Conservation (phyloP, 1,139 yeast species). For the Blastobotrys apis region DNA sequence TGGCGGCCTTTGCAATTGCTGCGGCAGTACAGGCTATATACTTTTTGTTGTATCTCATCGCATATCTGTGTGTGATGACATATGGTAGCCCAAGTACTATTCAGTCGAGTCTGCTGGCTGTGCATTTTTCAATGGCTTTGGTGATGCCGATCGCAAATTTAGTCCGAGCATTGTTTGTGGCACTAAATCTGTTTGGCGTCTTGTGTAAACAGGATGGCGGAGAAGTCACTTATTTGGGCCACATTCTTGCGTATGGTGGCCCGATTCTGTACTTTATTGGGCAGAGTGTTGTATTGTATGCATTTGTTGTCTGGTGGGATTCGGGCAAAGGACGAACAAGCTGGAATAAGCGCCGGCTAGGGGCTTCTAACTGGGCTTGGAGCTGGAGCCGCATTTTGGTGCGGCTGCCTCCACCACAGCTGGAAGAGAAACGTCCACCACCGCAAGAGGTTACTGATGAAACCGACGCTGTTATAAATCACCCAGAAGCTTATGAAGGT, state of each 20-base stretch:
- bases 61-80: slow-evolving; percentile 31
- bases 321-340: slow-evolving; percentile 29
- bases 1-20: slow-evolving; percentile 38
- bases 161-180: slow-evolving; percentile 32
- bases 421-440: neutral
- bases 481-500: slow-evolving; percentile 19
- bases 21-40: slow-evolving; percentile 35
- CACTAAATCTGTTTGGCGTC: slow-evolving; percentile 36
- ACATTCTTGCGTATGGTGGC: slow-evolving; percentile 36
- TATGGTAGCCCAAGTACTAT: slow-evolving; percentile 31
- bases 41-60: slow-evolving; percentile 34
- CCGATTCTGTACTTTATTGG: slow-evolving; percentile 34
- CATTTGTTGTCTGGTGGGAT: slow-evolving; percentile 35
- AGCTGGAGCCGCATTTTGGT: slow-evolving; percentile 3
- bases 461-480: slow-evolving; percentile 17
- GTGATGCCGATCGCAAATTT: slow-evolving; percentile 33
- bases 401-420: neutral
- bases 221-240: slow-evolving; percentile 29
- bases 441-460: slow-evolving; percentile 21
- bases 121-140: slow-evolving; percentile 31
- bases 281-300: slow-evolving; percentile 28
- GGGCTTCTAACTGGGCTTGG: no score
- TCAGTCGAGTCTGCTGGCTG: slow-evolving; percentile 23
- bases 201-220: slow-evolving; percentile 27
- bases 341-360: no score